phyloP scores from a whole-genome alignment of 2,329 filamentous ascomycete genomes.

The Pseudogymnoascus sp. region DNA sequence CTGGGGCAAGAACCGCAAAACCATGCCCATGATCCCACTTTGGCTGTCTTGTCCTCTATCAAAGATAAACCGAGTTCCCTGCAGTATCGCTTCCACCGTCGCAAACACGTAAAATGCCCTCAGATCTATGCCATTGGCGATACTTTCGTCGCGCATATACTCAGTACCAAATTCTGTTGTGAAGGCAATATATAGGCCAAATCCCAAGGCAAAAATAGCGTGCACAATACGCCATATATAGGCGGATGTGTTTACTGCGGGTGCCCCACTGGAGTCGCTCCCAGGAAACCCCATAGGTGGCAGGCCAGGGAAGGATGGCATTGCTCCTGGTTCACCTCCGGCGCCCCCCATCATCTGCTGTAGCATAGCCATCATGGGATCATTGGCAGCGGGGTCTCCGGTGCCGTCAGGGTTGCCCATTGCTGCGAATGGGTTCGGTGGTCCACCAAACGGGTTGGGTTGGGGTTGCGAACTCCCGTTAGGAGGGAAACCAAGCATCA shows the following conservation, averaged over 20 bases:
- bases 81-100: conserved; percentile 63
- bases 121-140: conserved; percentile 15
- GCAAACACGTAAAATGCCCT: conserved; percentile 65
- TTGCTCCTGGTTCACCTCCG: conserved; percentile 25
- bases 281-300: conserved; percentile 30
- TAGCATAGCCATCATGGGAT: conserved; percentile 67
- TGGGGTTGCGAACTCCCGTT: conserved; percentile 24
- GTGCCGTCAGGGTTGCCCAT: conserved; percentile 25
- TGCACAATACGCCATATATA: conserved; percentile 67
- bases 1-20: conserved; percentile 57
- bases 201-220: conserved; percentile 58
- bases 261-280: conserved; percentile 21
- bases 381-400: conserved; percentile 32
- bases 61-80: conserved; percentile 62
- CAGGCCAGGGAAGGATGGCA: conserved; percentile 33
- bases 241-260: conserved; percentile 31
- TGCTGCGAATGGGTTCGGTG: conserved; percentile 23
- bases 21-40: conserved; percentile 53
- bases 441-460: conserved; percentile 29
- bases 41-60: conserved; percentile 51
- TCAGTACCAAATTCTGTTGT: conserved; percentile 62
- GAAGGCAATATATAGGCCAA: conserved; percentile 63
- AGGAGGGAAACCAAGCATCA: conserved; percentile 52
- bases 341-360: conserved; percentile 57
- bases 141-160: conserved; percentile 42